Evolutionary conservation across 805 yeast genomes (phyloP).

Genomic region (Naumovozyma baii): DNA sequence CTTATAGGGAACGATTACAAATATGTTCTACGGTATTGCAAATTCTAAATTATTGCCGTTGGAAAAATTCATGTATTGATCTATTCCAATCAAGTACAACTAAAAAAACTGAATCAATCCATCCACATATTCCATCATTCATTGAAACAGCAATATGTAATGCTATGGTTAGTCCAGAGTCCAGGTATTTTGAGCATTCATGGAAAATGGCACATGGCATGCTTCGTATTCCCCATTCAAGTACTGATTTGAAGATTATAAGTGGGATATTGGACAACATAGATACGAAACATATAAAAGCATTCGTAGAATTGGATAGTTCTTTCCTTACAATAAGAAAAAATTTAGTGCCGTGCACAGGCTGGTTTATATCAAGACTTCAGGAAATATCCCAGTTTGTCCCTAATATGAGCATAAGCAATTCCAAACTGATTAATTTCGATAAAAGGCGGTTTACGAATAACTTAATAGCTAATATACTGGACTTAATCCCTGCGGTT

Average conservation of each 20-base stretch:
- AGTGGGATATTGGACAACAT: constrained; percentile 14
- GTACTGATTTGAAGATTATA: not conserved
- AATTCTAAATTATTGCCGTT: constrained; percentile 52
- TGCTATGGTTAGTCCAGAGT: constrained; percentile 72
- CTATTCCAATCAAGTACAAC: constrained; percentile 34
- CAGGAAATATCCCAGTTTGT: constrained; percentile 66
- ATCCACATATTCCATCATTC: constrained; percentile 66
- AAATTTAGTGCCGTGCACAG: constrained; percentile 73
- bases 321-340: constrained; percentile 24
- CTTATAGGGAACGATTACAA: constrained; percentile 49
- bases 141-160: constrained; percentile 70
- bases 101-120: constrained; percentile 16
- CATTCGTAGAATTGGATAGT: constrained; percentile 29
- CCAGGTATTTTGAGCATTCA: constrained; percentile 53
- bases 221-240: constrained; percentile 4
- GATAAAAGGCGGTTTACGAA: constrained; percentile 70
- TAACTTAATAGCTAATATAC: constrained; percentile 48
- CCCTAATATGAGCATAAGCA: constrained; percentile 65
- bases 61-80: constrained; percentile 54
- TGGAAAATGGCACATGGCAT: constrained; percentile 54
- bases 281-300: constrained; percentile 16
- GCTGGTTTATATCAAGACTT: constrained; percentile 80
- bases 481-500: constrained; percentile 32
- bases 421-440: constrained; percentile 64
- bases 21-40: constrained; percentile 61